phyloP scores from a whole-genome alignment of 2,329 filamentous ascomycete species.

The Fusarium duplospermum region DNA sequence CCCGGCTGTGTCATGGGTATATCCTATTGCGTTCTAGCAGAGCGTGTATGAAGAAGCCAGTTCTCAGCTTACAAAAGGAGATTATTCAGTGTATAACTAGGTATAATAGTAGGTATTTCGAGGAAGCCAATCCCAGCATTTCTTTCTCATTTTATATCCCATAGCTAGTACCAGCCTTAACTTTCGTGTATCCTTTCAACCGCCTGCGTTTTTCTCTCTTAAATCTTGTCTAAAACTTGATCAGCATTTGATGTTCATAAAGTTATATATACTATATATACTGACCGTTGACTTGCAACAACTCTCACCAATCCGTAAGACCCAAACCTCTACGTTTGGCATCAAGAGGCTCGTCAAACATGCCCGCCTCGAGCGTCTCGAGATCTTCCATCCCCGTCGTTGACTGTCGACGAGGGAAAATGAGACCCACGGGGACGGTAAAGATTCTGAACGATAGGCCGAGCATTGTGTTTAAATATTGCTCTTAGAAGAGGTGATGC shows the following conservation, averaged over 20 bases:
- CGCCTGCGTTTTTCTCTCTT: background rate
- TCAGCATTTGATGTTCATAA: background rate
- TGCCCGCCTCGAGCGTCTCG: slow-evolving; percentile 27
- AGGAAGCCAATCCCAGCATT: background rate
- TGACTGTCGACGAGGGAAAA: slow-evolving; percentile 33
- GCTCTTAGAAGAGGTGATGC: background rate
- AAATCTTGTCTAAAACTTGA: background rate
- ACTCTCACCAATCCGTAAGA: slow-evolving; percentile 30
- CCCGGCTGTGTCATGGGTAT: background rate
- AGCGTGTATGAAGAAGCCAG: background rate
- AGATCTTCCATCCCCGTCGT: slow-evolving; percentile 25
- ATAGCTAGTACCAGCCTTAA: background rate
- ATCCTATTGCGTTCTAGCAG: background rate
- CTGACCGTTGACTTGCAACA: slow-evolving; percentile 5
- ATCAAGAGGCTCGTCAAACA: slow-evolving; percentile 32
- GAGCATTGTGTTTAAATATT: slow-evolving; percentile 28
- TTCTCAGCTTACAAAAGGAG: background rate
- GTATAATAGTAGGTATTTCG: background rate
- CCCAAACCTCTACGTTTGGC: slow-evolving; percentile 26
- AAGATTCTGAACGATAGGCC: slow-evolving; percentile 33
- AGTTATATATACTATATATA: background rate
- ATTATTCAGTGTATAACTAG: background rate
- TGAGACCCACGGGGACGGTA: slow-evolving; percentile 30
- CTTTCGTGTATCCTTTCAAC: background rate
- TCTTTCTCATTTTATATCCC: background rate